phyloP scores from a whole-genome alignment of 202 grass and related monocot species.

The Setaria italica region DNA sequence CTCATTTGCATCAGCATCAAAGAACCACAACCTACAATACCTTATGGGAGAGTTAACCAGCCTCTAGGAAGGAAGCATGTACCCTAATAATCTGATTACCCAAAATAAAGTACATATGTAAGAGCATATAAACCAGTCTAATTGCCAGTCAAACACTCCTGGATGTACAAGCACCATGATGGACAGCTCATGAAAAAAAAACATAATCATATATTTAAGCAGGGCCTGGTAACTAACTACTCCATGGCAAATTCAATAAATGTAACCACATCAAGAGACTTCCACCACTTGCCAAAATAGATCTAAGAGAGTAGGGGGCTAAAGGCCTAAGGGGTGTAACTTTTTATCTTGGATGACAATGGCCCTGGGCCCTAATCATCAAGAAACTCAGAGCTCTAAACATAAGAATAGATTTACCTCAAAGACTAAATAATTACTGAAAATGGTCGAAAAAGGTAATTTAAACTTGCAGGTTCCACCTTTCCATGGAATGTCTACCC shows the following conservation, averaged over 20 bases:
- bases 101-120: not conserved
- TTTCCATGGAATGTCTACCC: not conserved
- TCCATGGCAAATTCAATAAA: not conserved
- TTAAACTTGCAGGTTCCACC: not conserved
- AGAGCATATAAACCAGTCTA: not conserved
- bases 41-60: not conserved
- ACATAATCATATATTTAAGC: not conserved
- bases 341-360: not conserved
- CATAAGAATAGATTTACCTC: not conserved
- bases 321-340: not conserved
- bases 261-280: not conserved
- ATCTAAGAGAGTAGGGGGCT: not conserved
- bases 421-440: not conserved
- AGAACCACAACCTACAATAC: not conserved
- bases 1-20: not conserved
- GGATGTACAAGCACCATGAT: not conserved
- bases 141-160: not conserved
- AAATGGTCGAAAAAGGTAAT: not conserved
- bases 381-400: not conserved
- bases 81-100: not conserved
- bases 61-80: not conserved
- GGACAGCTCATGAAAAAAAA: conserved; percentile 11
- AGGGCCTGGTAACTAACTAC: not conserved
- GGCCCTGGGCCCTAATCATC: not conserved
- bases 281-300: not conserved